Conservation (phyloP, 139 green algal genomes). For the Yamagishiella unicocca region DNA sequence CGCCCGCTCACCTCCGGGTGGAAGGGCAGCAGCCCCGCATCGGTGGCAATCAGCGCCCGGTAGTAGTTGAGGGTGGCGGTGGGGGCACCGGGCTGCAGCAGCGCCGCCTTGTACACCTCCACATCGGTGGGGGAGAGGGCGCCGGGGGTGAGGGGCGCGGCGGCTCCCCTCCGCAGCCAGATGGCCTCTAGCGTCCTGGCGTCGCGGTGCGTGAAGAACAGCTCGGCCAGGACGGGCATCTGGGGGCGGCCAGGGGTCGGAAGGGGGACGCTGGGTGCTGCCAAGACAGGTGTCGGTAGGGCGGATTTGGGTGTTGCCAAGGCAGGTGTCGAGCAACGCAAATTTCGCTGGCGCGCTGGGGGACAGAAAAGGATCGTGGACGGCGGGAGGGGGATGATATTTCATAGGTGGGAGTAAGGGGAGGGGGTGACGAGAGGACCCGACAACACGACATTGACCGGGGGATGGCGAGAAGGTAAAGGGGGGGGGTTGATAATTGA, state of each 20-base stretch:
- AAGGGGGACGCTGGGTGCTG: too few relatives aligned
- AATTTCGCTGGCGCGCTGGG: too few relatives aligned
- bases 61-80: conserved; percentile 67
- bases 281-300: too few relatives aligned
- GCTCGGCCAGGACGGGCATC: conserved; percentile 30
- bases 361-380: not conserved
- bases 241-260: too few relatives aligned
- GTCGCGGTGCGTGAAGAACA: conserved; percentile 9
- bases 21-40: not conserved
- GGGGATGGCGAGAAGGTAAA: too few relatives aligned
- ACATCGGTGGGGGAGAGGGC: not conserved
- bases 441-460: too few relatives aligned
- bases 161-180: not conserved
- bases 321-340: too few relatives aligned
- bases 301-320: too few relatives aligned
- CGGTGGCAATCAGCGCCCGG: conserved; percentile 13
- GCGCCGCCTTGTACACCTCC: conserved; percentile 43
- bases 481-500: too few relatives aligned
- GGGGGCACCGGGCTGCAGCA: conserved; percentile 53
- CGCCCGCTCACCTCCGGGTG: not conserved
- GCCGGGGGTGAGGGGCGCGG: not conserved
- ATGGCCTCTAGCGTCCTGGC: not conserved
- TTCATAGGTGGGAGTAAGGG: too few relatives aligned
- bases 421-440: too few relatives aligned
- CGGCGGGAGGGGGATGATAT: not conserved